Base-by-base conservation (phyloP, 108 stramenopile genomes). In the Cylindrotheca closterium region DNA sequence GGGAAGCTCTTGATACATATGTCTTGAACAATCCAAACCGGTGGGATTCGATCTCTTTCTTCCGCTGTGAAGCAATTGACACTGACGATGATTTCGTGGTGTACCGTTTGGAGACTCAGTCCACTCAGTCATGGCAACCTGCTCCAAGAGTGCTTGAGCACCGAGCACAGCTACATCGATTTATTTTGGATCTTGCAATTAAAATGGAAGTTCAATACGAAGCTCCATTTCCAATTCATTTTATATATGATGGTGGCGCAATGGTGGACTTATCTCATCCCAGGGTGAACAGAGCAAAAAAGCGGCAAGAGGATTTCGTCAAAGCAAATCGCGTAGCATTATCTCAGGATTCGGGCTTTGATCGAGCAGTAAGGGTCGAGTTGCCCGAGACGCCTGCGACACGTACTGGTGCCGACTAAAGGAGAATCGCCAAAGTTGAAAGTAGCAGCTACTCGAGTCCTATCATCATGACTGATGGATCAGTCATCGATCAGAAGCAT, bases 61-160 rank as follows among this genome's bases (percentile, higher is more conserved):
- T 88, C 47, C 69, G 84, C 25, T 70, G 71, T 46, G 75, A 73
- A 1, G 50, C 60, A 3, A 65, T 89, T 29, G 86, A 93, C 54
- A 51, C 79, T 28, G 68, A 77, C 26, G 54, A 57, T 31, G 74
- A 78, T n/a, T 26, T 69, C 25, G 68, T 83, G 12, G 45, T 56
- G 2, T 82, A 85, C 42, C 33, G 56, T 17, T 34, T 86, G 26
- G 68, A 67, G 42, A 59, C 83, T 1, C 88, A 85, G 25, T 87
- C 87, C 54, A 60, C 73, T 21, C 83, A 68, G 27, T 58, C 73
- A 0, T 92, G 91, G 91, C 91, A 92, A 51, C 78, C 77, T 47
- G 70, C 76, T 4, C 46, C 61, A 12, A 52, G 74, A 15, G 69
- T 92, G 22, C 47, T 86, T 51, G 63, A 58, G 18, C 63, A 74